Evolutionary conservation across 139 green algal species (phyloP).

Genomic region (Closterium sp.): DNA sequence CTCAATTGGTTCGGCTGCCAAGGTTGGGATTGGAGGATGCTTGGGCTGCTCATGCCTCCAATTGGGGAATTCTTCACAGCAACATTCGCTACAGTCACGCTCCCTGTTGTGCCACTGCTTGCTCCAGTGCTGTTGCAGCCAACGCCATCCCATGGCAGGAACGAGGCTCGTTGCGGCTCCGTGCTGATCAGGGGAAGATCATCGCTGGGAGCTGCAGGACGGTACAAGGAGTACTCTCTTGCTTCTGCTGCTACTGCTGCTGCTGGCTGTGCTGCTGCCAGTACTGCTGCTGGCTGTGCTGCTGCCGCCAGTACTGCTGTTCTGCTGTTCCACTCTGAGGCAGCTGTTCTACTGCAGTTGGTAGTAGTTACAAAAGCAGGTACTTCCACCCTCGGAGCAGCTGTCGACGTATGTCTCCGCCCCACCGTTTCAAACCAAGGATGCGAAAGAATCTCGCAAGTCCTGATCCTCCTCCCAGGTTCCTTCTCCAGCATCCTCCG

Average conservation of each 20-base stretch:
- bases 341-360: neutral
- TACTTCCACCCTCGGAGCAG: neutral
- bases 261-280: no score
- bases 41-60: neutral
- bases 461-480: neutral
- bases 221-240: neutral
- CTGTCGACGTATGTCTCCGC: neutral
- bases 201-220: neutral
- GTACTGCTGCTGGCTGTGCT: no score
- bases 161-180: neutral
- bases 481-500: conserved; percentile 15
- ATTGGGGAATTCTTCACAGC: neutral
- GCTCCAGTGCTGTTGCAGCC: neutral
- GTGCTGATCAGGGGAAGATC: neutral
- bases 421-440: neutral
- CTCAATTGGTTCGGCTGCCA: neutral
- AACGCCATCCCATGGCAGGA: neutral
- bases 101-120: neutral
- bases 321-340: no score
- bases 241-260: no score
- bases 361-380: neutral
- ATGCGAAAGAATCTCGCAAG: neutral
- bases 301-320: no score
- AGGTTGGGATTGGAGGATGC: neutral
- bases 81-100: neutral